Conservation (phyloP, 169 alveolate species). For the Cryptosporidium felis region DNA sequence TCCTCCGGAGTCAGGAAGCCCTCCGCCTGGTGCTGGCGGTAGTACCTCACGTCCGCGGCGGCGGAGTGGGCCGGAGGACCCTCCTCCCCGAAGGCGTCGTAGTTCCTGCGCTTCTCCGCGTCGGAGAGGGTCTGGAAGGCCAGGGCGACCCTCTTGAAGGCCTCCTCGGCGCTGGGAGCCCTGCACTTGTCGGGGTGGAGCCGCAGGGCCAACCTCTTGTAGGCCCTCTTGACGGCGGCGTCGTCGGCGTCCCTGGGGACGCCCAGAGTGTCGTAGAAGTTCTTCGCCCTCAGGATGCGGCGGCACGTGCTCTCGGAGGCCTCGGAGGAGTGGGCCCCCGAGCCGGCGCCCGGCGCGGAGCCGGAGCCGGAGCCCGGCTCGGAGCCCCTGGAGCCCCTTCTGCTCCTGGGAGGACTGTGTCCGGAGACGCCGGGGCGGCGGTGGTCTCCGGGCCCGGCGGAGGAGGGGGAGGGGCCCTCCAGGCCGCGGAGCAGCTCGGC, state of each 20-base stretch:
- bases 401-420: background rate
- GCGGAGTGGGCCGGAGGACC: conserved; percentile 73
- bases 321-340: conserved; percentile 4
- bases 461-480: background rate
- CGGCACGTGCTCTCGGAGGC: conserved; percentile 72
- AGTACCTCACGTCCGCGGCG: conserved; percentile 73
- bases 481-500: conserved; percentile 56
- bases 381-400: background rate
- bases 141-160: conserved; percentile 90
- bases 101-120: conserved; percentile 85
- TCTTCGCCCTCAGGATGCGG: conserved; percentile 84
- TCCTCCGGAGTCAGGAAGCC: conserved; percentile 82
- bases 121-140: conserved; percentile 92
- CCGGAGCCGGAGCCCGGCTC: background rate
- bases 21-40: conserved; percentile 77
- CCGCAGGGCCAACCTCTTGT: conserved; percentile 92
- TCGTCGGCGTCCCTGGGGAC: conserved; percentile 87
- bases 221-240: conserved; percentile 90
- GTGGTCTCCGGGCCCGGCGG: background rate
- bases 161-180: conserved; percentile 95
- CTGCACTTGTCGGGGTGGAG: conserved; percentile 96
- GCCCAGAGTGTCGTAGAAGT: conserved; percentile 91
- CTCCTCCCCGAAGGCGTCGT: conserved; percentile 84
- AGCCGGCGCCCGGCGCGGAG: background rate
- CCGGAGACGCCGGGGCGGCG: background rate